A percentile compares a stretch with the other conserved stretches of the same genome.
Evolutionary conservation across 2,329 filamentous ascomycete species (phyloP).

Genomic region (Phialocephala sp.): DNA sequence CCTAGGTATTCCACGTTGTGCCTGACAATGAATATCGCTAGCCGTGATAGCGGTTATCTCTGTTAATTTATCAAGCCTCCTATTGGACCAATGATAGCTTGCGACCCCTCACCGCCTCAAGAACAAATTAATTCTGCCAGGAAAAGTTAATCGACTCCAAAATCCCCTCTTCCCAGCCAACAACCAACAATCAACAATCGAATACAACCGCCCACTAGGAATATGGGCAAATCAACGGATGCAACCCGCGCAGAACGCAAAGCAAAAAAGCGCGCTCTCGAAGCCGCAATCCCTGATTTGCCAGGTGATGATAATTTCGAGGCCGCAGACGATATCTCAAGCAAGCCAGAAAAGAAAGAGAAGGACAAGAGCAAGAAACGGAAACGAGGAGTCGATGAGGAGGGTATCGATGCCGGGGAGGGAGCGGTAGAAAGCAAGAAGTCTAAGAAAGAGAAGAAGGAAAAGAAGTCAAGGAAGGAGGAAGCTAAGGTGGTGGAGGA

Average conservation of each 20-base stretch:
- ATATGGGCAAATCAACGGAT: conserved; percentile 39
- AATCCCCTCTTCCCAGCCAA: background rate
- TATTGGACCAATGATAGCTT: background rate
- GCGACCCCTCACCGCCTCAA: background rate
- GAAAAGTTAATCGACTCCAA: background rate
- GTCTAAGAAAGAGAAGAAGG: conserved; percentile 40
- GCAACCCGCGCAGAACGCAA: conserved; percentile 43
- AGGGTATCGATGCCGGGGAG: conserved; percentile 25
- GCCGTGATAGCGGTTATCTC: background rate
- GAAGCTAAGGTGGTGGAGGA: background rate
- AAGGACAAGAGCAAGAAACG: conserved; percentile 31
- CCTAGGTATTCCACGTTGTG: background rate
- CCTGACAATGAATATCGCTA: background rate
- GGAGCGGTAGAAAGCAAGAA: conserved; percentile 30
- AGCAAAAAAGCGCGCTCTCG: conserved; percentile 43
- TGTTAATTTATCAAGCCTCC: background rate
- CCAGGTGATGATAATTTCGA: conserved; percentile 37
- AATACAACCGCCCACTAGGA: conserved; percentile 32
- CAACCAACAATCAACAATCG: background rate
- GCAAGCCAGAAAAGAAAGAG: conserved; percentile 15
- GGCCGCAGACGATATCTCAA: conserved; percentile 37
- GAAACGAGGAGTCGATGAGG: conserved; percentile 31
- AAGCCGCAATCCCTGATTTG: conserved; percentile 43
- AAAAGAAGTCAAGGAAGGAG: conserved; percentile 29
- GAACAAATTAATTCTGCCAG: background rate